Conservation (phyloP, 768 basidiomycete species). For the Rhodotorula paludigena region DNA sequence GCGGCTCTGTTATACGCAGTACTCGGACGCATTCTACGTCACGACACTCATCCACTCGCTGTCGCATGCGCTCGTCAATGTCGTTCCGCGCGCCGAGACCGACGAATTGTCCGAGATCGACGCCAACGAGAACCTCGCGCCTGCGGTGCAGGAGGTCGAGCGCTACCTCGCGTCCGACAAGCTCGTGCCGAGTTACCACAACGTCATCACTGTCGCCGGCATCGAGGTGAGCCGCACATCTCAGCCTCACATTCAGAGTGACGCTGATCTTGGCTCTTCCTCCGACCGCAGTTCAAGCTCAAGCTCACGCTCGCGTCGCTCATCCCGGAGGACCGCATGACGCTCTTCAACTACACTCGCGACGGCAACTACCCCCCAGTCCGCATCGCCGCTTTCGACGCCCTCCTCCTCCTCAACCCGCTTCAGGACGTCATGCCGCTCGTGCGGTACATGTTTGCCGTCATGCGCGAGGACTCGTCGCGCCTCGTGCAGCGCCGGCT, state of each 20-base stretch:
- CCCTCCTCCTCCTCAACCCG: conserved; percentile 73
- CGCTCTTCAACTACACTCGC: conserved; percentile 82
- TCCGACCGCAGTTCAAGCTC: conserved; percentile 65
- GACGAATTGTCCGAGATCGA: conserved; percentile 24
- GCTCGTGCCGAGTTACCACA: conserved; percentile 87
- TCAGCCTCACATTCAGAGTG: background rate
- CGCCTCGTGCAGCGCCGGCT: conserved; percentile 78
- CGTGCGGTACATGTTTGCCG: conserved; percentile 79
- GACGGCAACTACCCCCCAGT: conserved; percentile 92
- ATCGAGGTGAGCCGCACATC: conserved; percentile 68
- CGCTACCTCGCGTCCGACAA: conserved; percentile 92
- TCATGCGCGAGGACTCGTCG: conserved; percentile 80
- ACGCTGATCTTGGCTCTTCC: no score
- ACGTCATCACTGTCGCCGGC: conserved; percentile 83
- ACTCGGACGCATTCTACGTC: conserved; percentile 84
- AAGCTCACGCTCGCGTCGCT: conserved; percentile 70
- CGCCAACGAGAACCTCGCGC: conserved; percentile 60
- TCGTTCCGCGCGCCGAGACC: conserved; percentile 63
- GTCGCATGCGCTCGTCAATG: conserved; percentile 65
- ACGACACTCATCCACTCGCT: conserved; percentile 77
- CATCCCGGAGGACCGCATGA: conserved; percentile 66
- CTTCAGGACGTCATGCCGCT: conserved; percentile 63
- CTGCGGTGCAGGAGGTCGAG: conserved; percentile 74
- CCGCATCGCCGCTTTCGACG: conserved; percentile 88
- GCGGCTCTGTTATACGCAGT: no score